Base-by-base conservation (phyloP, 1,284 basidiomycete species). In the Lentinula novae-zelandiae region DNA sequence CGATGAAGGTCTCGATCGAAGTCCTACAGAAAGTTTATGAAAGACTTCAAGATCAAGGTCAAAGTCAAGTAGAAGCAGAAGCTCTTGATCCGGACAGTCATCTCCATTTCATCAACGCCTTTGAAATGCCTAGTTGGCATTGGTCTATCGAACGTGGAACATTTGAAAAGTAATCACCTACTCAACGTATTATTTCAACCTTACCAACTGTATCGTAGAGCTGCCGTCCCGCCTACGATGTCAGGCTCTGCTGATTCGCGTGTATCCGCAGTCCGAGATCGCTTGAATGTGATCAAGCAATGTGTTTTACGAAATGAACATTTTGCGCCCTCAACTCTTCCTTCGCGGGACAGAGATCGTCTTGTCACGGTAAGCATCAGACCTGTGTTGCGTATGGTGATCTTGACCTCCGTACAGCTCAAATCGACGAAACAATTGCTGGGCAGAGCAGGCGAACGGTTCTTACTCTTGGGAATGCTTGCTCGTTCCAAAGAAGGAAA, bases 381-480 rank as follows among this genome's bases (percentile, higher is more conserved):
- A 54, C 15, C 3, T 20, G 17, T 63, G 58, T 44, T 63, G 34
- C 50, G 38, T 49, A 40, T 39, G 33, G 60, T 31, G 61, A 57
- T 17, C 17, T 17, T 17, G 17, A 17, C 51, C 60, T 52, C 33
- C 15, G 27, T 27, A 4, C 67, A 96, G 93, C 79, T 99, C 22
- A 95, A 91, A 66, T 96, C 96, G 2, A 99, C 95, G 5, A 97
- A 98, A 73, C 96, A 99, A 70, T 80, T 99, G 8, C 82, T 99
- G 0, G 97, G 97, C 6, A 83, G 97, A 58, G 87, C 92, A 22
- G 92, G 93, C 7, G 87, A 96, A 60, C 85, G 94, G 13, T 99
- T 99, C 74, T 77, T 99, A 50, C 82, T 99, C 2, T 89, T 99
- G 53, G 97, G 97, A 13, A 95, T 98, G 88, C 83, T 99, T 4